phyloP scores from a whole-genome alignment of 208 protist species.

The Strigomonas galati region DNA sequence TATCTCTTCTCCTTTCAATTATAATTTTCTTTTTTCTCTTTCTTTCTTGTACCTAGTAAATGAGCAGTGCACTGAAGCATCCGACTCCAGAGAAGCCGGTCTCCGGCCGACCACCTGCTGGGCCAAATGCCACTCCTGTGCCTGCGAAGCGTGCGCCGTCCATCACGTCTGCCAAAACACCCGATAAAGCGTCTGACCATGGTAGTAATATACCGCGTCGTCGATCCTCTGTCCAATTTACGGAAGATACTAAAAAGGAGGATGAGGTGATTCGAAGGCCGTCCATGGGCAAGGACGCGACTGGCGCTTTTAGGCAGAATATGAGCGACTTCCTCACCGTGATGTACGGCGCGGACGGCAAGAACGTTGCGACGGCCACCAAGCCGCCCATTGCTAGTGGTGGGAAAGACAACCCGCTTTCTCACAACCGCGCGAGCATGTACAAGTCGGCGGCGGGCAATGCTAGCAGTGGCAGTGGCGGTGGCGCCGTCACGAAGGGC shows the following conservation, averaged over 20 bases:
- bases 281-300: background rate
- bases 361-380: background rate
- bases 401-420: background rate
- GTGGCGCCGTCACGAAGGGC: slow-evolving; percentile 18
- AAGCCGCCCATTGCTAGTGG: slow-evolving; percentile 2
- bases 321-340: slow-evolving; percentile 41
- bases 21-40: slow-evolving; percentile 1
- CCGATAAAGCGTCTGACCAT: background rate
- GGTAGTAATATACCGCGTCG: background rate
- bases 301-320: slow-evolving; percentile 25
- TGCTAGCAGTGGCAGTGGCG: background rate
- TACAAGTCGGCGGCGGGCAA: background rate
- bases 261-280: background rate
- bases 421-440: background rate
- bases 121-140: background rate
- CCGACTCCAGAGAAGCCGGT: background rate
- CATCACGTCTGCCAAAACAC: background rate
- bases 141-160: background rate
- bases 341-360: slow-evolving; percentile 29
- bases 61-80: slow-evolving; percentile 9
- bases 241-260: slow-evolving; percentile 1
- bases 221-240: slow-evolving; percentile 25
- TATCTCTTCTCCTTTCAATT: slow-evolving; percentile 11
- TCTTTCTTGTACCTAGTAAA: background rate
- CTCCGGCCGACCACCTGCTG: background rate